Base-by-base conservation (phyloP, 208 protist genomes). In the Trypanosoma avium region DNA sequence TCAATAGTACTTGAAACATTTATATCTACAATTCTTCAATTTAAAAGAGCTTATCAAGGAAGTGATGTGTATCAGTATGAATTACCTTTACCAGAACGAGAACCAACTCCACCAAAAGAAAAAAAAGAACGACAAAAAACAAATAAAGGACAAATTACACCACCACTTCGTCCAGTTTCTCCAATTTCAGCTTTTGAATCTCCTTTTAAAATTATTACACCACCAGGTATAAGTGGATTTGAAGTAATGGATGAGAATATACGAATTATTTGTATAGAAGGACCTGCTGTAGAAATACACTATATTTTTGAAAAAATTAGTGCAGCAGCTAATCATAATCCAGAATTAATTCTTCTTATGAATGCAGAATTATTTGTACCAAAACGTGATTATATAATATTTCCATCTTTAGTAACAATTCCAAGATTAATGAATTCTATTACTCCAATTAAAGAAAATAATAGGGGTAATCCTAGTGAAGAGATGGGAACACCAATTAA, bases 291-390 rank as follows among this genome's bases (percentile, higher is more conserved):
- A 15, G 87, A 91, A 54, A 70, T 96, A 35, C 87, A 94, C 47
- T 75, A 67, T 19, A 52, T 93, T 2, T 53, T 91, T 42, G 62
- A 83, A 48, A 47, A 45, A 6, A 53, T 69, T 15, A 56, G 55
- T 8, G 46, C 35, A 8, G 79, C 58, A 17, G 65, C 66, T 7
- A 40, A 50, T 32, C 42, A 52, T 58, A 49, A 58, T 61, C 43
- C 61, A 45, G 47, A 63, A n/a, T 27, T 85, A 15, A 35, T 32
- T n/a, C 17, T 96, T 47, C 69, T 88, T 12, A 81, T 93, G 55
- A 96, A 96, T 61, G 77, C 81, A 24, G 86, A 96, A 47, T 72
- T 89, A 15, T 92, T 93, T 68, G 61, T 86, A 17, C 86, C 87
- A 15, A 47, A 55, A 27, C 90, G 90, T 2, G 47, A 63, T 2